A percentile compares a stretch with the other conserved stretches of the same genome.
These are phyloP conservation scores for Mitragyna speciosa DNA, from an alignment of 257 asterid genomes.

Conservation along the genomic window DNA sequence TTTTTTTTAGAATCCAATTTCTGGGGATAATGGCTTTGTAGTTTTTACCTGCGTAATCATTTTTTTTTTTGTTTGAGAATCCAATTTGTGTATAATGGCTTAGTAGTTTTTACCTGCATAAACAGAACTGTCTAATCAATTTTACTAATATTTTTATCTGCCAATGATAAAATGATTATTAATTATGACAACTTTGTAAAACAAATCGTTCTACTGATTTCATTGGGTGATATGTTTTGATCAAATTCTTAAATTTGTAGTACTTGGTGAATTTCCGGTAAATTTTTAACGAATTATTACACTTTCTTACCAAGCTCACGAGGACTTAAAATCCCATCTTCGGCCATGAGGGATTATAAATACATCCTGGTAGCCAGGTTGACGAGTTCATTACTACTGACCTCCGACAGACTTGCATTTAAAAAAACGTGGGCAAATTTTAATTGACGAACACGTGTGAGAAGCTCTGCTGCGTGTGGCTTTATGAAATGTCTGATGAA, in stretches of 20 bases:
- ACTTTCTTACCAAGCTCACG: no score
- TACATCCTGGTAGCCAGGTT: no score
- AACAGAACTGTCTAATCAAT: neutral
- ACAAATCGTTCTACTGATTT: no score
- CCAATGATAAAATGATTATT: neutral
- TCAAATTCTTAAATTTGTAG: neutral
- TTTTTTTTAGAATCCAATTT: no score
- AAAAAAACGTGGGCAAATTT: neutral
- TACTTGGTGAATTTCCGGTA: neutral
- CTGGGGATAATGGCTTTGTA: neutral
- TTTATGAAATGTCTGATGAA: neutral
- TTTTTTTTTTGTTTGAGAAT: no score
- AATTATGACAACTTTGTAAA: neutral
- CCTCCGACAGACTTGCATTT: neutral
- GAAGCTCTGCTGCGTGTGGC: neutral
- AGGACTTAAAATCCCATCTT: no score
- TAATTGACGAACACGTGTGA: neutral
- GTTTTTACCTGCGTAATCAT: neutral
- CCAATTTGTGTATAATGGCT: neutral
- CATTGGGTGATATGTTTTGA: neutral
- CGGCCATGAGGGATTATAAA: no score
- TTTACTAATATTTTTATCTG: neutral
- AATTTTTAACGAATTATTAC: no score
- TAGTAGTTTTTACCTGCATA: neutral
- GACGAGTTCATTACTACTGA: no score